Evolutionary conservation across 208 protist species (phyloP).

Genomic region (Wallacemonas rigidus): DNA sequence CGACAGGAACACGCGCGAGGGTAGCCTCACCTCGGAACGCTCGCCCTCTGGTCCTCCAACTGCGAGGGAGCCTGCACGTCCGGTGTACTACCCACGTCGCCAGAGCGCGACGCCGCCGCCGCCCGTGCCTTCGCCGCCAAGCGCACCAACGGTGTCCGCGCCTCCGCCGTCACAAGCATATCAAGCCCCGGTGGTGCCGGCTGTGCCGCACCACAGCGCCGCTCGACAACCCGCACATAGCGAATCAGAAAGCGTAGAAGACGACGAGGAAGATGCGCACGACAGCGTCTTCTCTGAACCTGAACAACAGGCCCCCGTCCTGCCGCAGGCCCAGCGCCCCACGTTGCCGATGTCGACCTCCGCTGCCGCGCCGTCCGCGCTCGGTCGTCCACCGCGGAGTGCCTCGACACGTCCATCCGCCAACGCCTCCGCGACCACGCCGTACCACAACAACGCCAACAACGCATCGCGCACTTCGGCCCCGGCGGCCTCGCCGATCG

Average conservation of each 20-base stretch:
- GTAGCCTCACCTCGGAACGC: constrained; percentile 5
- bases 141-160: not conserved
- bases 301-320: constrained; percentile 23
- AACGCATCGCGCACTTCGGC: constrained; percentile 2
- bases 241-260: not conserved
- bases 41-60: constrained; percentile 22
- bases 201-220: not conserved
- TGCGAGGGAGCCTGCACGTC: not conserved
- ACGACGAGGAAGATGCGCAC: not conserved
- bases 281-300: constrained; percentile 8
- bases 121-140: not conserved
- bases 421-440: not conserved
- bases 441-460: not conserved
- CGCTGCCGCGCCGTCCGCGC: constrained; percentile 6
- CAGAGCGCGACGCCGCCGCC: constrained; percentile 1
- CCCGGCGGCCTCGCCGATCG: constrained; percentile 16
- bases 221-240: not conserved
- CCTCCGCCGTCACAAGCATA: not conserved
- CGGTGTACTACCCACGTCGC: constrained; percentile 14
- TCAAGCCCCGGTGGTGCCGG: not conserved
- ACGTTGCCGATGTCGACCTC: constrained; percentile 6
- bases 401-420: constrained; percentile 16
- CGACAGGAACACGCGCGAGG: not conserved
- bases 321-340: constrained; percentile 30
- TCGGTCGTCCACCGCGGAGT: constrained; percentile 19